phyloP scores from a whole-genome alignment of 768 basidiomycete species.

The Hericium erinaceus region DNA sequence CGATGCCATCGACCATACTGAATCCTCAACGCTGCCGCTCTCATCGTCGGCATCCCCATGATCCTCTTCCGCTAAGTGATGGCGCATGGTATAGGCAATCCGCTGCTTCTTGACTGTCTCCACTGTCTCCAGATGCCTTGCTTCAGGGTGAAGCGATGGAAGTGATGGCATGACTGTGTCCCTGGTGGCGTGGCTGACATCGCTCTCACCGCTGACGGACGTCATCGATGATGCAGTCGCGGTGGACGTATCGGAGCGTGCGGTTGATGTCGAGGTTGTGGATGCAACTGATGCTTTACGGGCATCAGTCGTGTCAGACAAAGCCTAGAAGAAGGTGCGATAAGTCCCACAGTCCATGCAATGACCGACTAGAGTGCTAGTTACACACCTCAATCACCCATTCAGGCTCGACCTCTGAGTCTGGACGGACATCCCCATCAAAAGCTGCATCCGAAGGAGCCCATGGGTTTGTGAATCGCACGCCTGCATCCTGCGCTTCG shows the following conservation, averaged over 20 bases:
- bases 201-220: constrained; percentile 3
- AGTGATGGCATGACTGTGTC: background rate
- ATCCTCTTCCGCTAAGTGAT: background rate
- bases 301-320: constrained; percentile 2
- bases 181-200: background rate
- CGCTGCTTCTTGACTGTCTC: background rate
- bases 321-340: no score
- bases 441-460: background rate
- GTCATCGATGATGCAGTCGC: constrained; percentile 7
- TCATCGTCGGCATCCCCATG: background rate
- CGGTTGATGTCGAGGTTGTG: constrained; percentile 1
- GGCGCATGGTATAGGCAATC: background rate
- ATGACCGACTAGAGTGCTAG: background rate
- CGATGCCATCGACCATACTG: no score
- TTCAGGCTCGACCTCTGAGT: constrained; percentile 14
- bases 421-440: constrained; percentile 5
- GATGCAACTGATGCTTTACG: constrained; percentile 10
- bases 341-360: background rate
- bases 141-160: background rate
- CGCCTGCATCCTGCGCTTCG: background rate
- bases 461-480: background rate
- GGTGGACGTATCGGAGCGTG: constrained; percentile 2
- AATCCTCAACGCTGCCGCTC: no score
- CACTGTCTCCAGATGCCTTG: background rate
- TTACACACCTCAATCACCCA: constrained; percentile 9